Evolutionary conservation across 495 filamentous ascomycete genomes (phyloP), one percentile per base, ranked within the genome.

Genomic region (Podospora fimiseda): DNA sequence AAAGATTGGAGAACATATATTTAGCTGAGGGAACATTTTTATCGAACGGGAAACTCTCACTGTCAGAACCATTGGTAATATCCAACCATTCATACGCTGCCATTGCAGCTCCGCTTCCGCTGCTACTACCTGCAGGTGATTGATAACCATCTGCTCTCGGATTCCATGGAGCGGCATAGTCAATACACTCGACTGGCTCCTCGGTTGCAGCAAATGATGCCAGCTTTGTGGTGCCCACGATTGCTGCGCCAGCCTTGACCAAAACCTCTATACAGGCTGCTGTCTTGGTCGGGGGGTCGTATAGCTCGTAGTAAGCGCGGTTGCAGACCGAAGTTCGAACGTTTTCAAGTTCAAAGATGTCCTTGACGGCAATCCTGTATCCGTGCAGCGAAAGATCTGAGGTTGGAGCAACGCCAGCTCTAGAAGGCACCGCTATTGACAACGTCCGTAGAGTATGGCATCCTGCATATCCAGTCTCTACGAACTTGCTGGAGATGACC

Each of bases 131-230:
- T 1, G 67, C 65, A 7, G 74, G 69, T 27, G 69, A 64, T 55
- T 77, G 72, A 53, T 78, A 78, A 3, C 76, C 71, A 50, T 80
- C 77, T 0, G 72, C 77, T 0, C 77, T 65, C 1, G 74, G 69
- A 52, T 78, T 80, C 57, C 70, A 77, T 0, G 77, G 74, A 6
- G 58, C 44, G 20, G 70, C 62, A 19, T 63, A 73, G 41, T 71
- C 68, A 14, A 70, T 52, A 52, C 23, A 23, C 16, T 54, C 52
- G 7, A 49, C 13, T 1, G 52, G 52, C 16, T 50, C 53, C 43
- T 56, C 53, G 22, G 18, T 22, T 11, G 24, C 46, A 22, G 27
- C 38, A 38, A 56, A 44, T 1, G 46, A 50, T 15, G 60, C 46
- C 23, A 50, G 37, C 36, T 60, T 60, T 1, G 48, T 52, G 16